These are phyloP conservation scores for Backusella australiensis DNA, from an alignment of 192 early-diverging fungal species.

Conservation along the genomic window DNA sequence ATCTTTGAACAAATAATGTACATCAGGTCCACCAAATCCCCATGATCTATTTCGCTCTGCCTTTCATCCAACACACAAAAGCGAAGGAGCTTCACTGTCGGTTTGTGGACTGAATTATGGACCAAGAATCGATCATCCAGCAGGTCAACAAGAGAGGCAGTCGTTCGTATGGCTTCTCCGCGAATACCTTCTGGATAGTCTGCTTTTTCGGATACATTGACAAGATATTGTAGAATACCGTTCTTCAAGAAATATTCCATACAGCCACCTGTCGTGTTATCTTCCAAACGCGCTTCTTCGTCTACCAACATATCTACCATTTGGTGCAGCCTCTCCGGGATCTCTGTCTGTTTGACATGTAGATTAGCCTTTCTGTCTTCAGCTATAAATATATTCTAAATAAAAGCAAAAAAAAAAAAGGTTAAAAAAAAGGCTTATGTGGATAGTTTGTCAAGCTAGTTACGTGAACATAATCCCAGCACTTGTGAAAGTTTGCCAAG, in stretches of 20 bases:
- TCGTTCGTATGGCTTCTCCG: constrained; percentile 73
- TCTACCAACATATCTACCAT: constrained; percentile 92
- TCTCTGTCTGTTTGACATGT: constrained; percentile 71
- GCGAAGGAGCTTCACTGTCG: constrained; percentile 75
- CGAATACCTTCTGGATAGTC: constrained; percentile 83
- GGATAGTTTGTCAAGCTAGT: not conserved
- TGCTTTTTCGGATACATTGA: constrained; percentile 65
- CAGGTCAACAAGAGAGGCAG: constrained; percentile 79
- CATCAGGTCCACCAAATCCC: constrained; percentile 69
- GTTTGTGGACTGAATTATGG: constrained; percentile 87
- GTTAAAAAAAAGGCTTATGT: not conserved
- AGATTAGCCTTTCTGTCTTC: constrained; percentile 31
- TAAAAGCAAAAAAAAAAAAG: not conserved
- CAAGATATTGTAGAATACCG: constrained; percentile 76
- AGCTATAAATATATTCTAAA: constrained; percentile 36
- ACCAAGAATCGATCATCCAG: constrained; percentile 88
- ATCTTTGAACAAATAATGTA: constrained; percentile 82
- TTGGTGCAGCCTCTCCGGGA: constrained; percentile 65
- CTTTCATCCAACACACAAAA: constrained; percentile 56
- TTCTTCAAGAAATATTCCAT: constrained; percentile 90
- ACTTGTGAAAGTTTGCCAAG: constrained; percentile 68
- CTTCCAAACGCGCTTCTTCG: constrained; percentile 77
- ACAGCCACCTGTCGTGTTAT: constrained; percentile 74
- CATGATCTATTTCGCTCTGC: constrained; percentile 54
- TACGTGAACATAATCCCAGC: constrained; percentile 69